A percentile compares a stretch with the other conserved stretches of the same genome.
These are phyloP conservation scores for Microcyclospora tardicrescens DNA, from an alignment of 2,329 filamentous ascomycete genomes.

Conservation along the genomic window DNA sequence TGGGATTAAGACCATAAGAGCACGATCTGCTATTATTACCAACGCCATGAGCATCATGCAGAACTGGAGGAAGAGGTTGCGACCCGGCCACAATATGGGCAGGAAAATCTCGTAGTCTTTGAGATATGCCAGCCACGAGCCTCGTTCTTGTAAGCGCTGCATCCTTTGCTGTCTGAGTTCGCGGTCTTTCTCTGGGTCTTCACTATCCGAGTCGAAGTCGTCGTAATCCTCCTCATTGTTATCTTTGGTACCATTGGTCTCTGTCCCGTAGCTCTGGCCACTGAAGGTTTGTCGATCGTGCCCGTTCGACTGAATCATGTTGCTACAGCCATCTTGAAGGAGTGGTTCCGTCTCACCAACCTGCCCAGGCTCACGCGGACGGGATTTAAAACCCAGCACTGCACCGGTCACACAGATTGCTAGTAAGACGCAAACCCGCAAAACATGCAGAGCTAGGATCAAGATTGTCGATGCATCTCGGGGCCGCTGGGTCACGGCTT, in stretches of 20 bases:
- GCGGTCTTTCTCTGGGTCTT: conserved; percentile 44
- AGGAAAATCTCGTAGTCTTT: conserved; percentile 64
- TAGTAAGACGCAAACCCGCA: conserved; percentile 8
- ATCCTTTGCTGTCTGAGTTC: conserved; percentile 38
- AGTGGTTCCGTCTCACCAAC: conserved; percentile 15
- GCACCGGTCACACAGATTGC: conserved; percentile 5
- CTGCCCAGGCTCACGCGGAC: conserved; percentile 5
- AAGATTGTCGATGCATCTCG: conserved; percentile 5
- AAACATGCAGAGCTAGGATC: conserved; percentile 7
- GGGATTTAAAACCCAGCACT: conserved; percentile 8
- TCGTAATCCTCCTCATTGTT: conserved; percentile 10
- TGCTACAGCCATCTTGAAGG: conserved; percentile 4
- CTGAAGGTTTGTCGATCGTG: conserved; percentile 1
- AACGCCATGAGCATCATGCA: conserved; percentile 53
- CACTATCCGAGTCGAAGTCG: conserved; percentile 31
- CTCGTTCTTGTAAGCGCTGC: conserved; percentile 58
- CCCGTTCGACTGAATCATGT: conserved; percentile 5
- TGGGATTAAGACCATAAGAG: conserved; percentile 65
- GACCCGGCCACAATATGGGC: conserved; percentile 65
- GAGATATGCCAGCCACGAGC: conserved; percentile 64
- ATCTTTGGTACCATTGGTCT: conserved; percentile 1
- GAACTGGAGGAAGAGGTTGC: conserved; percentile 52
- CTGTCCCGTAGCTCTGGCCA: conserved; percentile 2
- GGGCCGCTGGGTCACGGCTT: conserved; percentile 1
- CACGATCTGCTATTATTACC: conserved; percentile 57